Evolutionary conservation across 2,329 filamentous ascomycete species (phyloP), one percentile per base, ranked within the genome.

Genomic region (Aspergillaceae sp.): DNA sequence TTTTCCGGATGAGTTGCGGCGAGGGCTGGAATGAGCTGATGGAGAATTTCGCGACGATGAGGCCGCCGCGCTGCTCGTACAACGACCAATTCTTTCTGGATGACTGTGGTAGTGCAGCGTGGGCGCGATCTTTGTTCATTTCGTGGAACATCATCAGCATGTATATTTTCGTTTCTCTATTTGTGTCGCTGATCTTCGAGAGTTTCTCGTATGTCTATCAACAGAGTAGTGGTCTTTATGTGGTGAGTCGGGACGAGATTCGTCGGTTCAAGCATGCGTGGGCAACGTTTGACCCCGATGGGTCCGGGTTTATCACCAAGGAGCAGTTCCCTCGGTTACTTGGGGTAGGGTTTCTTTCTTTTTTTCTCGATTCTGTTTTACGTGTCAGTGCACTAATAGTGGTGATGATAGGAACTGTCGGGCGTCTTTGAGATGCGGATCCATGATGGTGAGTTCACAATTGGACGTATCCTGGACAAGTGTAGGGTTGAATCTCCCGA

Each of bases 171-270:
- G 91, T 97, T 62, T 96, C 91, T 61, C 73, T 98, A 62, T 98
- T 98, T 66, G 91, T 98, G 48, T 98, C 92, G 42, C 82, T 98
- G 64, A 98, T 98, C 56, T 98, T 94, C 70, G 92, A 98, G 72
- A 97, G 90, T 69, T 98, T 98, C 76, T 95, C 89, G 65, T 98
- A 98, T 61, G 92, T 98, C 52, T 98, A 97, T 65, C 94, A 98
- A 70, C 82, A 89, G 52, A 96, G 91, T 50, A 95, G 87, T 60
- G 88, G 89, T n/a, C 77, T 96, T 56, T 88, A 86, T 4, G 84
- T 86, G 50, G 84, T 98, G 57, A 94, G 88, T 58, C 80, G 92
- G 53, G 89, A 96, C 57, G 92, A 98, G 65, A 89, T 97, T 53
- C 83, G 92, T 41, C 84, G 91, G 4, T 98, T 96, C 78, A 98